Conservation (phyloP, 176 grass and related monocot species). For the Sorghum bicolor region Sorghum_bicolor_NCBIv3 NC_012871.2:67293501-67294000, state of each 20-base stretch:
- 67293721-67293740: conserved; percentile 90
- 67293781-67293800: conserved; percentile 47
- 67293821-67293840: background rate
- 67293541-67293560: conserved; percentile 44
- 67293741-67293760: conserved; percentile 82
- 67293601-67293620: conserved; percentile 75
- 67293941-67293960: conserved; percentile 61
- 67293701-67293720: conserved; percentile 87
- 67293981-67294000: background rate
- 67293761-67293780: conserved; percentile 77
- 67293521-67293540: background rate
- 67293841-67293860: background rate
- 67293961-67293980: background rate
- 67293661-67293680: conserved; percentile 33
- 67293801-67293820: background rate
- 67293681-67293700: conserved; percentile 64
- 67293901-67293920: conserved; percentile 75
- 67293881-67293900: conserved; percentile 74
- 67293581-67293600: conserved; percentile 76
- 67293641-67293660: conserved; percentile 21
- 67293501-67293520: background rate
- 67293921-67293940: conserved; percentile 92
- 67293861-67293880: conserved; percentile 49
- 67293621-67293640: conserved; percentile 94
- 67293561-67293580: conserved; percentile 69